Evolutionary conservation across 2,329 filamentous ascomycete species (phyloP).

Genomic region (Stagonosporopsis vannaccii): DNA sequence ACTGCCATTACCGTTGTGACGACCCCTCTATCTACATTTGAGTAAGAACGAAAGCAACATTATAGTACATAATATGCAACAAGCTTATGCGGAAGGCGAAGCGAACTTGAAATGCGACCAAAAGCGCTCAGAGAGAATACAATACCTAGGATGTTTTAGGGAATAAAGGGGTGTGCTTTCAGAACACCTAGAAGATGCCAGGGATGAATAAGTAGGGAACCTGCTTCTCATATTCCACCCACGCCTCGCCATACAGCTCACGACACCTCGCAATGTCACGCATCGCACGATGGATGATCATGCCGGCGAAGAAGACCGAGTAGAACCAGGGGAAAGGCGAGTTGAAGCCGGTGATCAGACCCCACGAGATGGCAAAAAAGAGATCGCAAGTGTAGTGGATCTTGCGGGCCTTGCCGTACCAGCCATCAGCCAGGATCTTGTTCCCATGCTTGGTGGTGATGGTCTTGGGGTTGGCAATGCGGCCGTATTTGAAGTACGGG

Average conservation of each 20-base stretch:
- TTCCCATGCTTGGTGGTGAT: constrained; percentile 78
- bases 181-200: constrained; percentile 20
- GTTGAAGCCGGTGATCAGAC: constrained; percentile 79
- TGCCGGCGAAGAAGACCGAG: constrained; percentile 77
- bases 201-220: constrained; percentile 89
- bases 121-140: not conserved
- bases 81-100: constrained; percentile 6
- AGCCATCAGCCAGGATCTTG: constrained; percentile 82
- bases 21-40: constrained; percentile 10
- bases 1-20: constrained; percentile 25
- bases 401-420: constrained; percentile 77
- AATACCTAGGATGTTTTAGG: constrained; percentile 1
- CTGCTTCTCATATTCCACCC: constrained; percentile 79
- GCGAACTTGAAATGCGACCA: constrained; percentile 10
- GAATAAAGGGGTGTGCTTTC: not conserved
- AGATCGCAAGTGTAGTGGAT: constrained; percentile 83
- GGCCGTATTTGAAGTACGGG: constrained; percentile 89
- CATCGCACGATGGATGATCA: constrained; percentile 80
- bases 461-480: constrained; percentile 78
- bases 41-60: constrained; percentile 11
- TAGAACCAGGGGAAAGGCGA: constrained; percentile 93
- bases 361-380: constrained; percentile 80
- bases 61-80: constrained; percentile 25
- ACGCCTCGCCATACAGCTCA: constrained; percentile 81
- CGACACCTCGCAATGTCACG: constrained; percentile 79